Evolutionary conservation across 108 stramenopile genomes (phyloP).

Genomic region (Ochromonas danica): DNA sequence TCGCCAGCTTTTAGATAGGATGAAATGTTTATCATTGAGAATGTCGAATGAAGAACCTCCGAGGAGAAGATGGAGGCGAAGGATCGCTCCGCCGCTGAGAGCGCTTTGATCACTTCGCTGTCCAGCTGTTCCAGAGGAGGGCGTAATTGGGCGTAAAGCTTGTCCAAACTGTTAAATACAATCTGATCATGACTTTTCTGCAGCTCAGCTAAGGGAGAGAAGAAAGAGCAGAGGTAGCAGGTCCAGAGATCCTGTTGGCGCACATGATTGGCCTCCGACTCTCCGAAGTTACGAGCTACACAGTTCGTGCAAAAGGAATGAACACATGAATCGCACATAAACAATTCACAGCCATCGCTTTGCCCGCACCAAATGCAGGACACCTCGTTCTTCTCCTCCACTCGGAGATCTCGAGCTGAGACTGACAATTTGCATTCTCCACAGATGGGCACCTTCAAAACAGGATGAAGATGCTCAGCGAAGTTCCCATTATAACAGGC

Average conservation of each 20-base stretch:
- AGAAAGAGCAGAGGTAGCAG: not conserved
- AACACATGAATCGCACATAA: conserved; percentile 4
- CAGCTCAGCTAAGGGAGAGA: not conserved
- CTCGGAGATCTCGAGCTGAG: not conserved
- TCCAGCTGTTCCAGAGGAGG: not conserved
- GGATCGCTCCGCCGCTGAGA: not conserved
- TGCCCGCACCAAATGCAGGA: not conserved
- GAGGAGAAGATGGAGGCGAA: not conserved
- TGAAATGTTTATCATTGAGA: not conserved
- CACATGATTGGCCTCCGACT: not conserved
- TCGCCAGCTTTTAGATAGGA: not conserved
- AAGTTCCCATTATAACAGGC: not conserved
- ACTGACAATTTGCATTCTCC: not conserved
- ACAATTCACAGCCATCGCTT: not conserved
- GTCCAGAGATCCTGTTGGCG: not conserved
- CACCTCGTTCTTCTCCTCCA: not conserved
- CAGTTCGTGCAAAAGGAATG: not conserved
- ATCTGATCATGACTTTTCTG: not conserved
- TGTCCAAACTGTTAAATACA: not conserved
- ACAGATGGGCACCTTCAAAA: not conserved
- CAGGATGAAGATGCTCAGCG: conserved; percentile 1
- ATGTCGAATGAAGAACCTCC: not conserved
- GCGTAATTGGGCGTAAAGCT: not conserved
- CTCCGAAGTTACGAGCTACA: not conserved
- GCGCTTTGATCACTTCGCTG: not conserved